Base-by-base conservation (phyloP, 2,329 filamentous ascomycete genomes). In the Penicillium hordei region DNA sequence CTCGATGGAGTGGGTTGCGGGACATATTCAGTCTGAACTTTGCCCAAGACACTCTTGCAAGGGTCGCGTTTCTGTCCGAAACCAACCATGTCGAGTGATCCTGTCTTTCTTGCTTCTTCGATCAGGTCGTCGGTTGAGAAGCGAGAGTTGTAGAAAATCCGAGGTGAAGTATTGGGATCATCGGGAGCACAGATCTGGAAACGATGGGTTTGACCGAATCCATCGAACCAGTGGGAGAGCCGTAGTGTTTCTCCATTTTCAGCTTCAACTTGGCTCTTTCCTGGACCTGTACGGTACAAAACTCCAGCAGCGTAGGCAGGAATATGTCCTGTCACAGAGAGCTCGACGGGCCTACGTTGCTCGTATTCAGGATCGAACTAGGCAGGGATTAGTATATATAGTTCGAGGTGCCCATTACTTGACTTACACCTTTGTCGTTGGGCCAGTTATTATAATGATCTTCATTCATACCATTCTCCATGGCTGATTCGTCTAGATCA, bases 221-320 rank as follows among this genome's bases (percentile, higher is more conserved):
- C 89, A 69, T 94, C 91, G 64, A 94, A 94, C 90, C 90, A 94
- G 71, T 94, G 90, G 1, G 81, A 83, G 13, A 87, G 79, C 33
- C 80, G 78, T 66, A 87, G 86, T 0, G 80, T 83, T 15, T 74
- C 75, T n/a, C 86, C 85, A 4, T 79, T 79, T 2, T 83, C 74
- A 0, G 84, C 86, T n/a, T 86, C 79, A 3, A 91, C 75, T 38
- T 82, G 82, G 70, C 83, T 84, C 29, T 83, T 81, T 1, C 89
- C 89, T 0, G 89, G 89, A 0, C 91, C 90, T 0, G 88, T 92
- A 25, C 90, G 83, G 72, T 88, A 93, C 0, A 94, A 79, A 1
- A 83, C 80, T 1, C 91, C 91, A 2, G 88, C 86, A 4, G 85
- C 85, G 79, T 89, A 93, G 1, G 78, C 58, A 1, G 91, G 91